Evolutionary conservation across 371 early-diverging fungal species (phyloP).

Genomic region (Saksenaea vasiformis): DNA sequence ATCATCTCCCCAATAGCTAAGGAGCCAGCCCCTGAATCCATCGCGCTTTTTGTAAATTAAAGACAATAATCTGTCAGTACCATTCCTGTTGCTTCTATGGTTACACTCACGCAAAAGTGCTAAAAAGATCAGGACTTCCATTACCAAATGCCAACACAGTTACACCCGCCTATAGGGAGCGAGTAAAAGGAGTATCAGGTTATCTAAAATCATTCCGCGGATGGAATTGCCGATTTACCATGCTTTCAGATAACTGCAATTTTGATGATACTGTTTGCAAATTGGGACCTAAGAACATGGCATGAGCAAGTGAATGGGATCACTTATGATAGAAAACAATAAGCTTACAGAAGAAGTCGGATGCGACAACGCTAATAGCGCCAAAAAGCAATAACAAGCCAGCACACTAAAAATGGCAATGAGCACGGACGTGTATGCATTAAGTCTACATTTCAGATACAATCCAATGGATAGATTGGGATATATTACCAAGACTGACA

Average conservation of each 20-base stretch:
- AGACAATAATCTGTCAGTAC: not conserved
- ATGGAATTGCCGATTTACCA: constrained; percentile 38
- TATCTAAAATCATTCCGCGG: not conserved
- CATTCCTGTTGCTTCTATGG: not conserved
- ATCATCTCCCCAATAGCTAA: constrained; percentile 83
- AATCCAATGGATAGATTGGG: not conserved
- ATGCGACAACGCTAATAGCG: constrained; percentile 67
- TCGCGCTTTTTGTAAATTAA: constrained; percentile 49
- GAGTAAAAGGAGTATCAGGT: not conserved
- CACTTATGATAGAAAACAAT: not conserved
- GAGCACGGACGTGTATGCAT: constrained; percentile 9
- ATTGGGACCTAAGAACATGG: constrained; percentile 49
- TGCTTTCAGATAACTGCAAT: constrained; percentile 66
- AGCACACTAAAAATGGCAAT: constrained; percentile 35
- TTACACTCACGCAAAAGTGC: constrained; percentile 58
- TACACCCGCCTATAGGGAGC: constrained; percentile 71
- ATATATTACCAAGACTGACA: constrained; percentile 33
- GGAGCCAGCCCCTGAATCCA: constrained; percentile 71
- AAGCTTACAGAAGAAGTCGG: constrained; percentile 70
- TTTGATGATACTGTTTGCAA: constrained; percentile 59
- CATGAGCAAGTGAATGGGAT: not conserved
- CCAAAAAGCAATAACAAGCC: constrained; percentile 54
- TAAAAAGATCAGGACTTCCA: constrained; percentile 81
- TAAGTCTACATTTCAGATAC: constrained; percentile 5
- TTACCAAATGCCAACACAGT: constrained; percentile 87